Conservation (phyloP, 768 basidiomycete genomes). For the Chalciporus chontae region DNA sequence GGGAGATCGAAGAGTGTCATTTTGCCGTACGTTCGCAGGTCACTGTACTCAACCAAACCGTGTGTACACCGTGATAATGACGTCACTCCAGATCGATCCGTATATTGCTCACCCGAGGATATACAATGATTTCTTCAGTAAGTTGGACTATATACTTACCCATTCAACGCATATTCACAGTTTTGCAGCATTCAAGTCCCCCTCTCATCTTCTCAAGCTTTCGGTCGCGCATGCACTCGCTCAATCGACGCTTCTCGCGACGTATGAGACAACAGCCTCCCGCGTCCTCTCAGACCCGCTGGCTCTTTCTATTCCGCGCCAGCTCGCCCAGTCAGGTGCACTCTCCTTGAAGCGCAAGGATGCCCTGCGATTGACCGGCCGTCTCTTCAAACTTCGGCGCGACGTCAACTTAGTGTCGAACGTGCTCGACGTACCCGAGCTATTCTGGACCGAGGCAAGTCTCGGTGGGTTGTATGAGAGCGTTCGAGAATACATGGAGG, state of each 20-base stretch:
- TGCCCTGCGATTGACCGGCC: constrained; percentile 82
- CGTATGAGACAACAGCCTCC: constrained; percentile 77
- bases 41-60: background rate
- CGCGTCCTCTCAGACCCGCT: constrained; percentile 73
- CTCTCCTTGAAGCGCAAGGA: constrained; percentile 75
- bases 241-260: constrained; percentile 88
- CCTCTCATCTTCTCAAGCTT: constrained; percentile 84
- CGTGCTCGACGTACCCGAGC: constrained; percentile 87
- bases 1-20: constrained; percentile 95
- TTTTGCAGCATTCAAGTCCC: constrained; percentile 78
- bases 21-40: constrained; percentile 51
- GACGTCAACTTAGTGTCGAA: constrained; percentile 92
- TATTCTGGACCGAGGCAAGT: constrained; percentile 95
- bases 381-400: constrained; percentile 80
- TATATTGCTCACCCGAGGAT: constrained; percentile 84
- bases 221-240: constrained; percentile 95
- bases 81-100: constrained; percentile 63
- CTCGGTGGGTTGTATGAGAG: constrained; percentile 88
- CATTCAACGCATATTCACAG: background rate
- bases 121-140: constrained; percentile 96
- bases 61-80: background rate
- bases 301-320: constrained; percentile 78
- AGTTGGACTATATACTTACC: constrained; percentile 26
- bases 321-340: constrained; percentile 74
- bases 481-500: constrained; percentile 93